A percentile compares a stretch with the other conserved stretches of the same genome.
Evolutionary conservation across 2,329 filamentous ascomycete species (phyloP).

Genomic region (Talaromyces islandicus): DNA sequence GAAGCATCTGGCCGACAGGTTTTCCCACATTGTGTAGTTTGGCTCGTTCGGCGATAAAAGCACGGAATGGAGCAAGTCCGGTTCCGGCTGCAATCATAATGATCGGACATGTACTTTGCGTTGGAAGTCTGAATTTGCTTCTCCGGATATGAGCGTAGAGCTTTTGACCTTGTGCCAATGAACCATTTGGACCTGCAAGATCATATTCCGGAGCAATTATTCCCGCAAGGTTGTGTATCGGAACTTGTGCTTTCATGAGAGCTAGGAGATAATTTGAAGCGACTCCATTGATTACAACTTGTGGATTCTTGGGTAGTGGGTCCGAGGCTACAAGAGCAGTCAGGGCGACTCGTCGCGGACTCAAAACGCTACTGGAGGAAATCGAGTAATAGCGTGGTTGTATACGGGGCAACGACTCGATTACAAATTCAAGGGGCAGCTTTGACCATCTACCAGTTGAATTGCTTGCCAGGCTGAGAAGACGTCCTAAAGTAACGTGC

Average conservation of each 20-base stretch:
- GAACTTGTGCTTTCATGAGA: background rate
- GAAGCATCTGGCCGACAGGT: background rate
- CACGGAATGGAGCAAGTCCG: conserved; percentile 4
- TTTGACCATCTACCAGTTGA: conserved; percentile 11
- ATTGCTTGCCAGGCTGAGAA: background rate
- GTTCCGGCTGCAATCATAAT: conserved; percentile 7
- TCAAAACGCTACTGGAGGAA: conserved; percentile 16
- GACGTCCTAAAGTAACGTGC: conserved; percentile 39
- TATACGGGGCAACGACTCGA: conserved; percentile 16
- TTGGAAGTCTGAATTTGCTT: conserved; percentile 15
- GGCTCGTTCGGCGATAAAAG: background rate
- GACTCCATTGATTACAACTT: background rate
- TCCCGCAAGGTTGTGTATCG: background rate
- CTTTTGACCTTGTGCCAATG: conserved; percentile 7
- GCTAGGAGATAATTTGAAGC: conserved; percentile 10
- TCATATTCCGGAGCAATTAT: background rate
- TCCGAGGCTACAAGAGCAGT: conserved; percentile 12
- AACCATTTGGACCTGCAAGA: background rate
- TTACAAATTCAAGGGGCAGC: conserved; percentile 16
- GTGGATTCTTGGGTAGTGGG: background rate
- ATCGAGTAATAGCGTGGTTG: conserved; percentile 20
- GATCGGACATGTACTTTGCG: background rate
- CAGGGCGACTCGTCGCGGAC: conserved; percentile 13
- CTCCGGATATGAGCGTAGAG: conserved; percentile 4
- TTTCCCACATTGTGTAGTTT: background rate